phyloP scores from a whole-genome alignment of 192 early-diverging fungal species.

The Umbelopsis ramanniana region DNA sequence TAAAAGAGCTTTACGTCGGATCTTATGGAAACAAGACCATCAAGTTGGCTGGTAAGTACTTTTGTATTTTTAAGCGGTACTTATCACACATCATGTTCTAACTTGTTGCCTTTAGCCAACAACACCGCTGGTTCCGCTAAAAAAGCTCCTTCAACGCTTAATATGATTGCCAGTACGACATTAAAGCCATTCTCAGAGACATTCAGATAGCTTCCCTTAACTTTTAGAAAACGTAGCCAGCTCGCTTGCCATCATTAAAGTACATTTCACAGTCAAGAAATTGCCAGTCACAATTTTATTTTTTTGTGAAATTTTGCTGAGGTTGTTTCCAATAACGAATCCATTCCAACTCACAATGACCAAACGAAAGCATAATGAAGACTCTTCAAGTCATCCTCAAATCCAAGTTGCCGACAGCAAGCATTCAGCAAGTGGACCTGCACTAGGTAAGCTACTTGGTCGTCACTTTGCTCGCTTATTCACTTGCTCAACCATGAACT shows the following conservation, averaged over 20 bases:
- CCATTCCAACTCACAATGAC: conserved; percentile 7
- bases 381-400: background rate
- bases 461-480: background rate
- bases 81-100: background rate
- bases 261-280: background rate
- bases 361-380: conserved; percentile 17
- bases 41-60: background rate
- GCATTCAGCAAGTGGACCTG: background rate
- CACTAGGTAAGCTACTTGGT: background rate
- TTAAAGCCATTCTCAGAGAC: conserved; percentile 16
- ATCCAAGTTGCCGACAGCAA: background rate
- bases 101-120: background rate
- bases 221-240: background rate
- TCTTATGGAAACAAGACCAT: conserved; percentile 17
- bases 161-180: conserved; percentile 5
- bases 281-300: conserved; percentile 17
- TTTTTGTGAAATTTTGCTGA: conserved; percentile 12
- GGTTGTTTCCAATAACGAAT: background rate
- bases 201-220: background rate
- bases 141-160: conserved; percentile 12
- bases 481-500: background rate
- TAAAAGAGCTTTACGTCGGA: conserved; percentile 21
- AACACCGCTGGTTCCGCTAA: conserved; percentile 14
- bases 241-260: background rate
- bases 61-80: background rate